phyloP scores from a whole-genome alignment of 176 grass and related monocot genomes.

The sorghum (Sorghum bicolor) region Sorghum_bicolor_NCBIv3 NC_012877.2:3080001-3080500 shows the following conservation, averaged over 20 bases:
- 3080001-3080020: slow-evolving; percentile 14
- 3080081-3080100: not conserved
- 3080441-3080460: no score
- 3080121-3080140: not conserved
- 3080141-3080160: slow-evolving; percentile 42
- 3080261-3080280: no score
- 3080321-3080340: not conserved
- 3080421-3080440: not conserved
- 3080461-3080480: not conserved
- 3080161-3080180: not conserved
- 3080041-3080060: slow-evolving; percentile 55
- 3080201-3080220: not conserved
- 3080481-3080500: slow-evolving; percentile 63
- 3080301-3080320: no score
- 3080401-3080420: not conserved
- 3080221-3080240: not conserved
- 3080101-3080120: not conserved
- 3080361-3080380: no score
- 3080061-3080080: slow-evolving; percentile 14
- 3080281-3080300: no score
- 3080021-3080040: slow-evolving; percentile 43
- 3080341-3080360: not conserved
- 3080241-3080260: no score
- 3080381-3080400: no score
- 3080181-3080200: not conserved